These are phyloP conservation scores for Ogataea polymorpha DNA, from an alignment of 805 yeast species.

Conservation along the genomic window DNA sequence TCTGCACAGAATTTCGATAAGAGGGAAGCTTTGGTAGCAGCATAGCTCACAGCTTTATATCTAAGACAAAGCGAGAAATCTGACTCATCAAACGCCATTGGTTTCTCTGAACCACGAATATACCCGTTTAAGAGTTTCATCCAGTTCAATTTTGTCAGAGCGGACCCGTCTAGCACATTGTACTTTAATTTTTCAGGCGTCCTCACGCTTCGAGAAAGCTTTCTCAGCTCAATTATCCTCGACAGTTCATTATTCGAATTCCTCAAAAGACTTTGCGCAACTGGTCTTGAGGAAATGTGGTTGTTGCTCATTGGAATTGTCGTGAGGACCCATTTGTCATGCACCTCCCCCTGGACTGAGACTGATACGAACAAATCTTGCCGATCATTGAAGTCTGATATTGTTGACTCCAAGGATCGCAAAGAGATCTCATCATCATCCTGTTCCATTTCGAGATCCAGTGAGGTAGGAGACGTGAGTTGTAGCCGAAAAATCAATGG, in stretches of 20 bases:
- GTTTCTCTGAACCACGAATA: background rate
- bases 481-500: background rate
- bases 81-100: background rate
- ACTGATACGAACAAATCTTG: slow-evolving; percentile 14
- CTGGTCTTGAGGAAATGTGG: background rate
- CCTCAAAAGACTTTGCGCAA: background rate
- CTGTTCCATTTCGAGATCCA: background rate
- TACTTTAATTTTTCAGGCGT: background rate
- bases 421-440: background rate
- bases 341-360: background rate
- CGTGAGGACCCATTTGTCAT: background rate
- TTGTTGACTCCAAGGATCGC: slow-evolving; percentile 16
- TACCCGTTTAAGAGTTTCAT: slow-evolving; percentile 5
- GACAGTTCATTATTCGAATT: background rate
- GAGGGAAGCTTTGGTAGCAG: slow-evolving; percentile 1
- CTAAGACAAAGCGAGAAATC: background rate
- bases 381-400: slow-evolving; percentile 20
- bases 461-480: no score
- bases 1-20: slow-evolving; percentile 1
- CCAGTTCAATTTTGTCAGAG: slow-evolving; percentile 1
- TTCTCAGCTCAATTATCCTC: slow-evolving; percentile 5
- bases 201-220: slow-evolving; percentile 6
- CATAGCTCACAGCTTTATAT: background rate
- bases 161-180: background rate
- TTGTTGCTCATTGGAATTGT: background rate